Evolutionary conservation across 208 protist species (phyloP).

Genomic region (Histomonas meleagridis): DNA sequence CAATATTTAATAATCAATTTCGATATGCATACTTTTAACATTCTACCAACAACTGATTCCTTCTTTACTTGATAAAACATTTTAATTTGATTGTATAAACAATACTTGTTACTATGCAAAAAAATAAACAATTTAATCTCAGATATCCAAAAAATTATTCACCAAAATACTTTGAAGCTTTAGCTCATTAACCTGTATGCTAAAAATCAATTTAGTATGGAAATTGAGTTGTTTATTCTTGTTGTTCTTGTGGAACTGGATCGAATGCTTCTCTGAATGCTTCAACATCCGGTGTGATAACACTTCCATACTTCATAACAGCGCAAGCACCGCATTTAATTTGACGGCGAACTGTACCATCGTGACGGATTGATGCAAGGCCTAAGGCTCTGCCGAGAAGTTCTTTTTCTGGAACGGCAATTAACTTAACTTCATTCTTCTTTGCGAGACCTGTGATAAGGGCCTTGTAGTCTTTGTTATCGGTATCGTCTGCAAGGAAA

Average conservation of each 20-base stretch:
- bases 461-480: slow-evolving; percentile 22
- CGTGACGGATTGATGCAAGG: neutral
- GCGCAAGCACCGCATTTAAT: slow-evolving; percentile 20
- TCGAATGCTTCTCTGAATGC: neutral
- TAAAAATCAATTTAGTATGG: no score
- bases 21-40: no score
- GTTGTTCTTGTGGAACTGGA: neutral
- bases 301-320: neutral
- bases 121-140: no score
- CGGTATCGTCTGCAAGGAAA: neutral
- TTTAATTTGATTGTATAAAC: no score
- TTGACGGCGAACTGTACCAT: neutral
- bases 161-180: no score
- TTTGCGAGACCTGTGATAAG: neutral
- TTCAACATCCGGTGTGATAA: neutral
- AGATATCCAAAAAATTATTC: no score
- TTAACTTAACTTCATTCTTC: neutral
- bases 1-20: no score
- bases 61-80: no score
- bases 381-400: neutral
- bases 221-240: no score
- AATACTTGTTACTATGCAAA: no score
- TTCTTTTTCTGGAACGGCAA: neutral
- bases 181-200: no score
- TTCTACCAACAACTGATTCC: no score